phyloP scores from a whole-genome alignment of 2,329 filamentous ascomycete species.

The Biscogniauxia mediterranea region DNA sequence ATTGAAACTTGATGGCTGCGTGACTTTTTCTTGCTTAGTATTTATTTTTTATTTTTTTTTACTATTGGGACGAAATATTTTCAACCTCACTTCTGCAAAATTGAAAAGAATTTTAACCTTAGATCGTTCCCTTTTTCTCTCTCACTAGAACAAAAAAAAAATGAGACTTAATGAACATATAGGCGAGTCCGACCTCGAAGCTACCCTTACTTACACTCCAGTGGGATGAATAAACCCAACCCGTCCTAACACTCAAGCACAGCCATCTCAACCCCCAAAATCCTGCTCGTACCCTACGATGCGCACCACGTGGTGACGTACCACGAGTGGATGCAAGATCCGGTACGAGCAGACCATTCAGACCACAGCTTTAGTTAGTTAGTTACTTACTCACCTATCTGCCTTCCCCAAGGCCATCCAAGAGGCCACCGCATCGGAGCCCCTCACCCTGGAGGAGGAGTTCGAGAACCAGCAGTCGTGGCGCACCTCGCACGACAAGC shows the following conservation, averaged over 20 bases:
- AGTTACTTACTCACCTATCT: background rate
- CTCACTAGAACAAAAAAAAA: background rate
- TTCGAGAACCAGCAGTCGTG: slow-evolving; percentile 89
- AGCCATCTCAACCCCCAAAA: slow-evolving; percentile 66
- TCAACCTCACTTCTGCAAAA: background rate
- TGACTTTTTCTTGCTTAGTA: slow-evolving; percentile 29
- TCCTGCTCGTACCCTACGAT: slow-evolving; percentile 83
- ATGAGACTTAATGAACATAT: slow-evolving; percentile 37
- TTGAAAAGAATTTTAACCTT: too few species aligned
- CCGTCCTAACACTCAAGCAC: background rate
- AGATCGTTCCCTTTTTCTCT: background rate
- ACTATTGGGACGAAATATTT: slow-evolving; percentile 1
- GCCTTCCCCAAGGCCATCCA: slow-evolving; percentile 61
- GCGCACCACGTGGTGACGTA: slow-evolving; percentile 78
- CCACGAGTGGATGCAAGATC: slow-evolving; percentile 89
- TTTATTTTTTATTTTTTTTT: too few species aligned
- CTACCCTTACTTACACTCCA: background rate
- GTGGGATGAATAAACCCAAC: too few species aligned
- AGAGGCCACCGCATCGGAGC: slow-evolving; percentile 83
- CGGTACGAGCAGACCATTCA: slow-evolving; percentile 41
- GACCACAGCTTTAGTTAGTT: background rate
- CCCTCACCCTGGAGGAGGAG: slow-evolving; percentile 75
- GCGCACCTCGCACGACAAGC: slow-evolving; percentile 77
- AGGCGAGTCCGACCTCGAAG: slow-evolving; percentile 29
- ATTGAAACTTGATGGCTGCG: background rate